Evolutionary conservation across 2,329 filamentous ascomycete species (phyloP).

Genomic region (Fusarium falciforme): DNA sequence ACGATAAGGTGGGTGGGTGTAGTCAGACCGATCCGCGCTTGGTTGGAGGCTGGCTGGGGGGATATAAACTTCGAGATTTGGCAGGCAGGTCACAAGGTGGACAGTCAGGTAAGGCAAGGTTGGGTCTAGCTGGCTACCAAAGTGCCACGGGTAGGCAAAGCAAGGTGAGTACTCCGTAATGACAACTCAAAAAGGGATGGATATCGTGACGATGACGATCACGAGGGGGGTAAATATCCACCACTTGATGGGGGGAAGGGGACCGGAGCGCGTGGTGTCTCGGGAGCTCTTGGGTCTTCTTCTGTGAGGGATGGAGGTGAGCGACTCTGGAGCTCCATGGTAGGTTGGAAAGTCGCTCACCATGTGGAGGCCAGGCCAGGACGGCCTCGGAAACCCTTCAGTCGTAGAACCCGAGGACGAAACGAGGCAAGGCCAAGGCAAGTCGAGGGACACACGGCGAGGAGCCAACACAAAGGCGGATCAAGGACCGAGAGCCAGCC

Average conservation of each 20-base stretch:
- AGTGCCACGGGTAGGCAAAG: slow-evolving; percentile 18
- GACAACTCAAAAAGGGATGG: slow-evolving; percentile 32
- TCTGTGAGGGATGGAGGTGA: background rate
- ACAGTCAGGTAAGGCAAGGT: slow-evolving; percentile 18
- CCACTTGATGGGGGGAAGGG: slow-evolving; percentile 25
- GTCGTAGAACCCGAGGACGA: slow-evolving; percentile 17
- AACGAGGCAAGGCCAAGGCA: slow-evolving; percentile 9
- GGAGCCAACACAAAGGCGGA: slow-evolving; percentile 5
- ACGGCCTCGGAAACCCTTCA: slow-evolving; percentile 13
- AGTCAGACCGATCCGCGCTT: slow-evolving; percentile 7
- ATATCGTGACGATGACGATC: slow-evolving; percentile 33
- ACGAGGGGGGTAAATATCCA: slow-evolving; percentile 34
- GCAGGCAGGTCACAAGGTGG: slow-evolving; percentile 35
- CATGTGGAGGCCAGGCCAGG: slow-evolving; percentile 10
- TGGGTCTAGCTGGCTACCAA: slow-evolving; percentile 1
- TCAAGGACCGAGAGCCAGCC: background rate
- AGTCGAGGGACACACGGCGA: background rate
- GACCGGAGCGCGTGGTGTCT: slow-evolving; percentile 26
- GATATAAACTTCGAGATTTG: slow-evolving; percentile 38
- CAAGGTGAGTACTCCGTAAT: slow-evolving; percentile 19
- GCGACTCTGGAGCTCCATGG: slow-evolving; percentile 6
- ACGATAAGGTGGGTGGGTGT: slow-evolving; percentile 21
- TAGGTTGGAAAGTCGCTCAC: slow-evolving; percentile 9
- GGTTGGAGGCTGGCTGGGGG: slow-evolving; percentile 16
- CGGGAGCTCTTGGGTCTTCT: slow-evolving; percentile 8